Evolutionary conservation across 257 asterid species (phyloP).

Genomic region (Solanum ossicruentum): DNA sequence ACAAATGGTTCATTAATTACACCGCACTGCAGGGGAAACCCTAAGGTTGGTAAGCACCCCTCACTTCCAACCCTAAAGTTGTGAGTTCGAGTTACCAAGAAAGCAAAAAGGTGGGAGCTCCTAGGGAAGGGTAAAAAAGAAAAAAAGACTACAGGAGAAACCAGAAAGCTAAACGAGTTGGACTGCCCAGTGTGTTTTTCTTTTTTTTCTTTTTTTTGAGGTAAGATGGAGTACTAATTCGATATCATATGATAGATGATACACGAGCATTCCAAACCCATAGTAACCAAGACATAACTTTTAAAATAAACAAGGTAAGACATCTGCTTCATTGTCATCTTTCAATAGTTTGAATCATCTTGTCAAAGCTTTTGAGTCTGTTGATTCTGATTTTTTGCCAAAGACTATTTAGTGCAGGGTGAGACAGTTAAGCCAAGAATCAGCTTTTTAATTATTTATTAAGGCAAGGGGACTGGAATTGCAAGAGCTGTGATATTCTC

Average conservation of each 20-base stretch:
- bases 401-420: not conserved
- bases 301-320: not conserved
- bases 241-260: not conserved
- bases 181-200: not conserved
- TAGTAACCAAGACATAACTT: not conserved
- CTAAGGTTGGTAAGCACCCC: too few species aligned
- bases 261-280: not conserved
- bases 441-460: not conserved
- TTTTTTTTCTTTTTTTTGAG: not conserved
- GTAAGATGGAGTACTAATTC: not conserved
- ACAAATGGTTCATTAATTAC: not conserved
- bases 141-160: not conserved
- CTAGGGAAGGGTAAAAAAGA: not conserved
- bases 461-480: not conserved
- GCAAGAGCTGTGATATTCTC: not conserved
- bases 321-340: not conserved
- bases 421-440: not conserved
- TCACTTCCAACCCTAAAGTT: too few species aligned
- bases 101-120: too few species aligned
- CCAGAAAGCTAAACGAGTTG: not conserved
- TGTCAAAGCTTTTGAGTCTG: not conserved
- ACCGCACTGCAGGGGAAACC: not conserved
- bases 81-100: too few species aligned
- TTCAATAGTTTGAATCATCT: not conserved
- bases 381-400: not conserved